These are phyloP conservation scores for Aspergillus steynii DNA, from an alignment of 495 filamentous ascomycete species.

Conservation along the genomic window DNA sequence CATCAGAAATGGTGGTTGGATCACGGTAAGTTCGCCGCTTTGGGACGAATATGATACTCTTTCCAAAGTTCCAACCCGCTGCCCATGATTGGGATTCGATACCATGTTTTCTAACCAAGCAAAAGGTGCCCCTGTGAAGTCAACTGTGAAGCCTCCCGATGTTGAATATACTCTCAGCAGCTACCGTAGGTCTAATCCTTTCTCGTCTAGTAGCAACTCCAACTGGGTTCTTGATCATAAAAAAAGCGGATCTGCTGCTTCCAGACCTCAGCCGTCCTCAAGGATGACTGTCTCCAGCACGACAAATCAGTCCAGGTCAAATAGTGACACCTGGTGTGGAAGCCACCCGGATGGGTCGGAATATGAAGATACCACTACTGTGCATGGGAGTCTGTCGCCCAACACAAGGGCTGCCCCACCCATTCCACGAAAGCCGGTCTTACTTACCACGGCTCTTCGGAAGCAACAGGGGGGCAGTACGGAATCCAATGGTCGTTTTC, in stretches of 20 bases:
- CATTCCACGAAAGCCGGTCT: slow-evolving; percentile 38
- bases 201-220: slow-evolving; percentile 61
- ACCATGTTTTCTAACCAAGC: slow-evolving; percentile 12
- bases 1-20: slow-evolving; percentile 93
- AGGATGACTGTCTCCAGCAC: slow-evolving; percentile 3
- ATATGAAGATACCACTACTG: not conserved
- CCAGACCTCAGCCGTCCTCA: slow-evolving; percentile 13
- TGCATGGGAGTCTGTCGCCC: not conserved
- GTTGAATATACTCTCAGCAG: slow-evolving; percentile 64
- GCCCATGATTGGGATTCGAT: not conserved
- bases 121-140: slow-evolving; percentile 71
- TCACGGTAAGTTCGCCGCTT: slow-evolving; percentile 51
- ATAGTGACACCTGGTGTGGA: not conserved
- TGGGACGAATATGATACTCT: slow-evolving; percentile 2
- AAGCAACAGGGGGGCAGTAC: not conserved
- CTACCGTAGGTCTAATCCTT: slow-evolving; percentile 78
- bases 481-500: too few relatives aligned
- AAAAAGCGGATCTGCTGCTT: not conserved
- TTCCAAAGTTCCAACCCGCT: not conserved
- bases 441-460: slow-evolving; percentile 16
- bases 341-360: slow-evolving; percentile 13
- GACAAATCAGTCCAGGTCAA: not conserved
- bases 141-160: slow-evolving; percentile 63
- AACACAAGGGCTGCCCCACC: slow-evolving; percentile 24
- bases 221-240: slow-evolving; percentile 64